A percentile compares a stretch with the other conserved stretches of the same genome.
Conservation (phyloP, 768 basidiomycete genomes). For the Boletus pseudo-olivaceus region DNA sequence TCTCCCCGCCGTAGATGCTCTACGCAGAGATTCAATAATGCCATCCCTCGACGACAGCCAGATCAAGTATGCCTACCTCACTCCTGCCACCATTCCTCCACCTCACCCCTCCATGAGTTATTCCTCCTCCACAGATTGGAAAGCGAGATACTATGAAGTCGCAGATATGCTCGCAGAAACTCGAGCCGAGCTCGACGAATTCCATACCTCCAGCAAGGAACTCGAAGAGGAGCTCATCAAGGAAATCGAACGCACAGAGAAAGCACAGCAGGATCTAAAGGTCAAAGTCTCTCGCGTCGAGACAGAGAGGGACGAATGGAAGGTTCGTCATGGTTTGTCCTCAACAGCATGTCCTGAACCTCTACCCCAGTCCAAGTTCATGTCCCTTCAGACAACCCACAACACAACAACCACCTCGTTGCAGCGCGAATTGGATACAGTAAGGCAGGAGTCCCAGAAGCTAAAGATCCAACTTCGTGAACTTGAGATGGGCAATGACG, state of each 20-base stretch:
- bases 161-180: conserved; percentile 84
- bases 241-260: conserved; percentile 86
- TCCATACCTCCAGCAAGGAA: conserved; percentile 83
- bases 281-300: conserved; percentile 69
- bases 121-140: conserved; percentile 66
- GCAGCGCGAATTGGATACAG: conserved; percentile 84
- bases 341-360: not conserved
- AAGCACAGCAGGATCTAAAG: conserved; percentile 75
- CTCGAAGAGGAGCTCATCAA: conserved; percentile 91
- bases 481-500: conserved; percentile 97
- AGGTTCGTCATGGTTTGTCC: conserved; percentile 49
- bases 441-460: conserved; percentile 70
- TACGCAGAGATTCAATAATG: conserved; percentile 59
- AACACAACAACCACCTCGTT: conserved; percentile 88
- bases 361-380: conserved; percentile 64
- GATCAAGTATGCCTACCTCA: conserved; percentile 44
- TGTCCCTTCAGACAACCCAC: conserved; percentile 84
- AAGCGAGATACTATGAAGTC: conserved; percentile 75
- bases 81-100: conserved; percentile 14
- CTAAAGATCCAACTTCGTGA: conserved; percentile 76
- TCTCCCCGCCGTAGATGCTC: conserved; percentile 54
- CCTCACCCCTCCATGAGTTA: conserved; percentile 40
- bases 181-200: conserved; percentile 81
- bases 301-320: conserved; percentile 86
- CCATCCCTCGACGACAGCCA: conserved; percentile 60